Conservation (phyloP, 805 yeast genomes). For the Zygosaccharomyces gambellarensis region DNA sequence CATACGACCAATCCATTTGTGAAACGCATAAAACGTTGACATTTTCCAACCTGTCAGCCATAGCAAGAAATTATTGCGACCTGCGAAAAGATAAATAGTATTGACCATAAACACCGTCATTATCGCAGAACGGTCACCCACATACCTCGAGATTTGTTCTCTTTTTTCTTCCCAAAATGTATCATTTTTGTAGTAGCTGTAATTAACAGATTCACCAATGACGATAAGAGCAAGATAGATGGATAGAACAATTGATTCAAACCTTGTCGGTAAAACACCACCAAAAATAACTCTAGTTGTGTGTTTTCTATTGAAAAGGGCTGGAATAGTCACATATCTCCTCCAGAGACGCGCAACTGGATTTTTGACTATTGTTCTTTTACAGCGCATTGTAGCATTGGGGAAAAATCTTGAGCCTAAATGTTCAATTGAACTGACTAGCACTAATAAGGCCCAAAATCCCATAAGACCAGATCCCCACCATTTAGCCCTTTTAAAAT, state of each 20-base stretch:
- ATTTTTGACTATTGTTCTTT: slow-evolving; percentile 24
- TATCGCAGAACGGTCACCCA: slow-evolving; percentile 53
- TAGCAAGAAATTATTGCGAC: slow-evolving; percentile 64
- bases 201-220: slow-evolving; percentile 17
- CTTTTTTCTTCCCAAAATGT: slow-evolving; percentile 11
- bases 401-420: slow-evolving; percentile 42
- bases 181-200: slow-evolving; percentile 12
- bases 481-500: slow-evolving; percentile 34
- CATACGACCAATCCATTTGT: slow-evolving; percentile 58
- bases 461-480: slow-evolving; percentile 45
- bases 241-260: slow-evolving; percentile 19
- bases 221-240: slow-evolving; percentile 15
- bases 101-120: slow-evolving; percentile 49
- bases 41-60: slow-evolving; percentile 59
- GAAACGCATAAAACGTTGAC: slow-evolving; percentile 56
- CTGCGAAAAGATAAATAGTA: slow-evolving; percentile 55
- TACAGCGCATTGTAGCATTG: slow-evolving; percentile 26
- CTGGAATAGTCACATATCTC: slow-evolving; percentile 19
- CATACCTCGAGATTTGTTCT: slow-evolving; percentile 17
- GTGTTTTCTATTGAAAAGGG: slow-evolving; percentile 14
- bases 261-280: slow-evolving; percentile 21
- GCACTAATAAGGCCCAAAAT: slow-evolving; percentile 45
- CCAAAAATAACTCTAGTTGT: slow-evolving; percentile 10
- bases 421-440: slow-evolving; percentile 40
- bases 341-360: slow-evolving; percentile 13